Evolutionary conservation across 108 stramenopile species (phyloP).

Genomic region (Cyclostephanos tholiformis): DNA sequence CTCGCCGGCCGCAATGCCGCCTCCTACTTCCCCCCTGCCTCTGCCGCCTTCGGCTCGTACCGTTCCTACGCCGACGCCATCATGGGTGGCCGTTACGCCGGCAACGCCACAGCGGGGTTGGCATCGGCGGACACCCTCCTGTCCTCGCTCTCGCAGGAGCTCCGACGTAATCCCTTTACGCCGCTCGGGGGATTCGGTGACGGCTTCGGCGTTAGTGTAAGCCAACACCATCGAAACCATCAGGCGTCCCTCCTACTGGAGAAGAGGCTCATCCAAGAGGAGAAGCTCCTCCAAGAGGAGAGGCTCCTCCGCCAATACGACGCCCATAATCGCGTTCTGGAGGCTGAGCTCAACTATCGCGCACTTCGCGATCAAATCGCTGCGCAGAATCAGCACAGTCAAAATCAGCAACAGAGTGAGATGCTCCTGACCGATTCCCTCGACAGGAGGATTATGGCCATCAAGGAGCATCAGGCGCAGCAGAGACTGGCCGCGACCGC

Average conservation of each 20-base stretch:
- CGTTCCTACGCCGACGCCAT: background rate
- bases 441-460: background rate
- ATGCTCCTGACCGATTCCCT: background rate
- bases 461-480: background rate
- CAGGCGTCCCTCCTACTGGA: background rate
- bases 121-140: background rate
- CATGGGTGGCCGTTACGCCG: slow-evolving; percentile 2
- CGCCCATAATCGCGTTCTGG: background rate
- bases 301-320: background rate
- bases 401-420: background rate
- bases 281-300: background rate
- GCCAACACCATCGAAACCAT: background rate
- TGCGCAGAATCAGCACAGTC: background rate
- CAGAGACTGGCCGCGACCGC: background rate
- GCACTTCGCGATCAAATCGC: background rate
- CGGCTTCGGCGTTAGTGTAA: background rate
- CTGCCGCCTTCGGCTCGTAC: background rate
- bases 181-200: background rate
- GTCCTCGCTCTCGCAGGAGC: background rate
- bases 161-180: background rate
- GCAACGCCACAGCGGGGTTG: background rate
- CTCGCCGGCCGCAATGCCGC: background rate
- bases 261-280: background rate
- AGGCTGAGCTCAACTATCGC: background rate
- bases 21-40: background rate